Evolutionary conservation across 805 yeast genomes (phyloP).

Genomic region (Saturnispora saitoi): DNA sequence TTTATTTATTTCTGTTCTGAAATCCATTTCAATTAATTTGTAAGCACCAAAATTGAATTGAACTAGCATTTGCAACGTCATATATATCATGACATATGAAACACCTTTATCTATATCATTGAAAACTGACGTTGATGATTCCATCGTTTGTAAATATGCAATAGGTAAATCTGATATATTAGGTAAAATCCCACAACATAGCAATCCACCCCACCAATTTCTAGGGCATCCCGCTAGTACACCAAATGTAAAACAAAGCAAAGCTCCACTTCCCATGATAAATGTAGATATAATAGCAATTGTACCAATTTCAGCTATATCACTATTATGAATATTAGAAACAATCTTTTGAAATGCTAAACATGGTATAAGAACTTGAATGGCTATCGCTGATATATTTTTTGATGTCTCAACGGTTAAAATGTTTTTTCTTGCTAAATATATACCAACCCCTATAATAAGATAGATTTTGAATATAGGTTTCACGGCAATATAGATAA

Average conservation of each 20-base stretch:
- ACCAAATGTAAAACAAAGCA: constrained; percentile 31
- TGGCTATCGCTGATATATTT: constrained; percentile 60
- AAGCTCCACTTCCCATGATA: constrained; percentile 27
- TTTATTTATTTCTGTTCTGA: constrained; percentile 27
- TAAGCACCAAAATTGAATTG: constrained; percentile 75
- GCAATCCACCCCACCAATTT: constrained; percentile 63
- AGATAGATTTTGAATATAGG: constrained; percentile 78
- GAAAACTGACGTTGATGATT: constrained; percentile 48
- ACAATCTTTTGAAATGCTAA: constrained; percentile 70
- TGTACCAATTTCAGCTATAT: constrained; percentile 64
- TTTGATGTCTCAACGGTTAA: constrained; percentile 62
- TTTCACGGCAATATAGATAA: constrained; percentile 71
- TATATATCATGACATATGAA: constrained; percentile 76
- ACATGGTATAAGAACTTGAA: constrained; percentile 68
- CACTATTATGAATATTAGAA: constrained; percentile 51
- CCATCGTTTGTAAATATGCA: constrained; percentile 70
- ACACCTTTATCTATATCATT: constrained; percentile 61
- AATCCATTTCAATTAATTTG: constrained; percentile 62
- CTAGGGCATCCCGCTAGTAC: constrained; percentile 49
- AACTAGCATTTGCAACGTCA: constrained; percentile 55
- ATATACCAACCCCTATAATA: constrained; percentile 58
- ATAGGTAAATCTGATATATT: constrained; percentile 80
- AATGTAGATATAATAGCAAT: constrained; percentile 41
- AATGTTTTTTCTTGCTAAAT: constrained; percentile 53
- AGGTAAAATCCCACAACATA: constrained; percentile 67